Conservation (phyloP, 2,329 filamentous ascomycete genomes). For the Kalmusia sp. region DNA sequence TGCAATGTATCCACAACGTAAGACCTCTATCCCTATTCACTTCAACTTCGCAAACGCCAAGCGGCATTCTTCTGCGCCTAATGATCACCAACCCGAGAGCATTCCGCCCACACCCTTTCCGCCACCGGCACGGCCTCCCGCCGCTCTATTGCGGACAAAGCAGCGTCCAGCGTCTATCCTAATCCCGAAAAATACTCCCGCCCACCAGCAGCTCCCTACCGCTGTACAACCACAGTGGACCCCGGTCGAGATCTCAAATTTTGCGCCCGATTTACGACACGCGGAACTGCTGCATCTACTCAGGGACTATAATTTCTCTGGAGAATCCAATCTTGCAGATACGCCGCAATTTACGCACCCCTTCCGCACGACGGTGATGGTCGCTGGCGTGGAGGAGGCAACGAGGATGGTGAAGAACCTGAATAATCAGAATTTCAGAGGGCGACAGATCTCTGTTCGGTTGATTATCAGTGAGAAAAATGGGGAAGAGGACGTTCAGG, state of each 20-base stretch:
- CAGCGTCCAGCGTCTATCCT: background rate
- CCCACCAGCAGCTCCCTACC: background rate
- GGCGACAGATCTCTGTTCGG: slow-evolving; percentile 13
- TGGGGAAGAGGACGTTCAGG: slow-evolving; percentile 8
- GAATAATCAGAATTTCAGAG: slow-evolving; percentile 2
- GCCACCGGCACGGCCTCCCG: background rate
- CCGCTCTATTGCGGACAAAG: background rate
- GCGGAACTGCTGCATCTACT: slow-evolving; percentile 13
- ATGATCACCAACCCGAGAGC: no score
- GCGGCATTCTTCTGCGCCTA: background rate
- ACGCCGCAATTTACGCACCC: slow-evolving; percentile 14
- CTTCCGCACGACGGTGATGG: slow-evolving; percentile 14
- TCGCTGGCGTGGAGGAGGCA: slow-evolving; percentile 11
- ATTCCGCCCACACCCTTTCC: no score
- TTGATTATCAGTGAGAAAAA: slow-evolving; percentile 4
- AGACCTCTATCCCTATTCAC: slow-evolving; percentile 4
- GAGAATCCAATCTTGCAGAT: slow-evolving; percentile 12
- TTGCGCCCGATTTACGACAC: slow-evolving; percentile 11
- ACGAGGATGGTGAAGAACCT: slow-evolving; percentile 16
- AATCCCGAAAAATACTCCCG: background rate
- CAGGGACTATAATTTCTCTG: slow-evolving; percentile 13
- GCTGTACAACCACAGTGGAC: background rate
- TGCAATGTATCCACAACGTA: background rate
- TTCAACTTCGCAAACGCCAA: slow-evolving; percentile 1
- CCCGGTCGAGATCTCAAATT: slow-evolving; percentile 21